A percentile compares a stretch with the other conserved stretches of the same genome.
Evolutionary conservation across 306 rosid genomes (phyloP).

Genomic region (Cucurbita ficifolia): DNA sequence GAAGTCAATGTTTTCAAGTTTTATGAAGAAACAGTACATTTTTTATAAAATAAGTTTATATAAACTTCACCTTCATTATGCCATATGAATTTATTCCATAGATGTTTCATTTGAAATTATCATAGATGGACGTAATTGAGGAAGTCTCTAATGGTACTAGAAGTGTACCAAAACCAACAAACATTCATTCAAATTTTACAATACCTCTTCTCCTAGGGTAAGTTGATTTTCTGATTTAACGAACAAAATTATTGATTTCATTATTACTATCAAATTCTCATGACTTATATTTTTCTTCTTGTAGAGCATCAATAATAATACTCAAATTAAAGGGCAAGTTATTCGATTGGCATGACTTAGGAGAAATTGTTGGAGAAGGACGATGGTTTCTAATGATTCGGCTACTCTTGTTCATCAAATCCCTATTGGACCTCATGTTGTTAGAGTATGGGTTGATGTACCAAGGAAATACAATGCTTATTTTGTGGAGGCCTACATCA

Average conservation of each 20-base stretch:
- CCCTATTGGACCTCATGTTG: not conserved
- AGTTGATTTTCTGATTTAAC: not conserved
- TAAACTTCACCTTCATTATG: no score
- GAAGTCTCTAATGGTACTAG: not conserved
- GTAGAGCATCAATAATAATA: not conserved
- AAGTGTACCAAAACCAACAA: not conserved
- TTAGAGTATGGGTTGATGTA: not conserved
- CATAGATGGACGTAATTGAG: rapidly evolving
- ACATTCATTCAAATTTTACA: not conserved
- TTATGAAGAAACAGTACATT: no score
- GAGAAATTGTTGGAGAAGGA: no score
- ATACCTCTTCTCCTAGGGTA: not conserved
- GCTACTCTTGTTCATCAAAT: no score
- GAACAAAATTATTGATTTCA: not conserved
- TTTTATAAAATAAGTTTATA: no score
- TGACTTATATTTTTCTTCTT: not conserved
- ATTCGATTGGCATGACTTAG: no score
- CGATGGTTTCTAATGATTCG: no score
- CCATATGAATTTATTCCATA: no score
- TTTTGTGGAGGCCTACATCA: not conserved
- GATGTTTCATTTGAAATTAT: no score
- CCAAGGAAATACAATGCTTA: no score
- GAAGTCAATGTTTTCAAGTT: no score
- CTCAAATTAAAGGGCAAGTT: no score
- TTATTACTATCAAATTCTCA: not conserved